Evolutionary conservation across 2,329 filamentous ascomycete species (phyloP).

Genomic region (Ophiostoma sp.): DNA sequence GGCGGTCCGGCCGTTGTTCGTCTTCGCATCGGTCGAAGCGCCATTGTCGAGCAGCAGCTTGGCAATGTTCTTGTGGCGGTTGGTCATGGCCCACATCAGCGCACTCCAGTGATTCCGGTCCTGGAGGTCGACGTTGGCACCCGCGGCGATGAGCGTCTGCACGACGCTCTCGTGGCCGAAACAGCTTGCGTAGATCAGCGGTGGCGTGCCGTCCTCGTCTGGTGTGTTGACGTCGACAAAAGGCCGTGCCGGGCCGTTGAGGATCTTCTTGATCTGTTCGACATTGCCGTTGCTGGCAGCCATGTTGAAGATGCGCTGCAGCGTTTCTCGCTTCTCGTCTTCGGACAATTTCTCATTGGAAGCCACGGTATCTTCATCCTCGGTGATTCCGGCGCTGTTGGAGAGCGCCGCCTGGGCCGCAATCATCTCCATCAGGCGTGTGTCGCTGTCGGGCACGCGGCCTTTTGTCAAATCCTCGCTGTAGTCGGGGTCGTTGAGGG

Average conservation of each 20-base stretch:
- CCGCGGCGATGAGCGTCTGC: constrained; percentile 72
- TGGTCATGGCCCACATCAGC: constrained; percentile 99
- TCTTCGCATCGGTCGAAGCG: constrained; percentile 92
- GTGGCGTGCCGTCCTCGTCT: constrained; percentile 93
- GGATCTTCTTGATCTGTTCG: constrained; percentile 68
- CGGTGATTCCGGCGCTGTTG: constrained; percentile 47
- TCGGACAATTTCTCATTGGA: constrained; percentile 67
- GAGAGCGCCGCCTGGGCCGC: constrained; percentile 86
- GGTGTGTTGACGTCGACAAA: constrained; percentile 80
- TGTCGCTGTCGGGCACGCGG: constrained; percentile 67
- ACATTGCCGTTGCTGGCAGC: constrained; percentile 94
- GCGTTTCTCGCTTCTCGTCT: constrained; percentile 68
- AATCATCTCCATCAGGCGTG: constrained; percentile 89
- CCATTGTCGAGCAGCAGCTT: constrained; percentile 89
- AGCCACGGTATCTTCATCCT: constrained; percentile 75
- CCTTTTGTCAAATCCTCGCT: constrained; percentile 58
- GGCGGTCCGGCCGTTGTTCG: constrained; percentile 85
- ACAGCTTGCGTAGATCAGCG: constrained; percentile 94
- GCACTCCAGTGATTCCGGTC: constrained; percentile 97
- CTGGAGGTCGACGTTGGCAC: constrained; percentile 84
- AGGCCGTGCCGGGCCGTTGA: constrained; percentile 65
- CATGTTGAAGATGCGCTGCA: constrained; percentile 89
- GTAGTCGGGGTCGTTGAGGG: constrained; percentile 71
- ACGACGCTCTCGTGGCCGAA: constrained; percentile 94
- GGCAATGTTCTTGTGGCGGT: constrained; percentile 90